These are phyloP conservation scores for Fusarium udum DNA, from an alignment of 2,329 filamentous ascomycete genomes.

Conservation along the genomic window DNA sequence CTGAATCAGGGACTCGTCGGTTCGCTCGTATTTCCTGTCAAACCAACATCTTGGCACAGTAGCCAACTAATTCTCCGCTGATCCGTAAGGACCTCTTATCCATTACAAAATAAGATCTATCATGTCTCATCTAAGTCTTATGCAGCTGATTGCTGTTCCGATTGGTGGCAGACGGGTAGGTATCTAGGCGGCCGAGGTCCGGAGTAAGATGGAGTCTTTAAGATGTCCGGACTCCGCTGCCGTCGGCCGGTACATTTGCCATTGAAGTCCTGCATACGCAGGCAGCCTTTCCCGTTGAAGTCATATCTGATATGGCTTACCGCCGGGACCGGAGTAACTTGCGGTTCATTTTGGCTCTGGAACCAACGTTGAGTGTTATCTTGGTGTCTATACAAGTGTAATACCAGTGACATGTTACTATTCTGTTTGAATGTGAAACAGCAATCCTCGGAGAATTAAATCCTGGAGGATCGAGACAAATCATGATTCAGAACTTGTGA, in stretches of 20 bases:
- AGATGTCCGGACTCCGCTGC: background rate
- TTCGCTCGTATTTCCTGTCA: background rate
- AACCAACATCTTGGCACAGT: background rate
- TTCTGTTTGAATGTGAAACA: background rate
- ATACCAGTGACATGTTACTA: accelerated
- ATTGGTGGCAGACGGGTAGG: background rate
- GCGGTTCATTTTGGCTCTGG: too few species aligned
- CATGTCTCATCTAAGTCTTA: background rate
- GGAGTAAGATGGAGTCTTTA: background rate
- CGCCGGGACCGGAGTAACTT: background rate
- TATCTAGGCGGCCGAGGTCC: background rate
- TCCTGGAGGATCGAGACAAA: background rate
- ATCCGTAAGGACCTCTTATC: background rate
- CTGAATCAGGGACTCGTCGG: background rate
- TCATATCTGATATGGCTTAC: background rate
- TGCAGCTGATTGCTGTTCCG: background rate
- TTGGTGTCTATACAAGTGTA: background rate
- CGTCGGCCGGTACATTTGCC: background rate
- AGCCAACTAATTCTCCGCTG: background rate
- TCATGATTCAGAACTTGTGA: background rate
- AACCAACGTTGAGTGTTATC: accelerated
- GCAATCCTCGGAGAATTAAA: background rate
- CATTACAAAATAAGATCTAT: background rate
- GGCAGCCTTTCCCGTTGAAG: too few species aligned
- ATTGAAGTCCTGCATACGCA: background rate